Evolutionary conservation across 2,329 filamentous ascomycete species (phyloP).

Genomic region (Aspergillus fructus): DNA sequence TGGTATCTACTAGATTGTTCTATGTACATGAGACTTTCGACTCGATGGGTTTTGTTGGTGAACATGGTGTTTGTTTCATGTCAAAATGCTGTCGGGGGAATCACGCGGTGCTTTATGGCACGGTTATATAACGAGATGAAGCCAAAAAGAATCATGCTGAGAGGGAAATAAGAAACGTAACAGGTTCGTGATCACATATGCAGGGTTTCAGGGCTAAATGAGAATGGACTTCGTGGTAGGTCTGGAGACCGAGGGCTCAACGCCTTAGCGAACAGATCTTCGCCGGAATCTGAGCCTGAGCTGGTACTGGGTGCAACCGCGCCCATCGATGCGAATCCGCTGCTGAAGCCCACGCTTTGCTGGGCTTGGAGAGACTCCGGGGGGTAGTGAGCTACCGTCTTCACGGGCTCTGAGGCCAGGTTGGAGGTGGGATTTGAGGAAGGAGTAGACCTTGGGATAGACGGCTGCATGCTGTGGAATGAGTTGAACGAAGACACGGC

Average conservation of each 20-base stretch:
- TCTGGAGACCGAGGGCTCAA: constrained; percentile 85
- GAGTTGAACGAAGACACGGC: constrained; percentile 63
- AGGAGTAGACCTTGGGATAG: constrained; percentile 15
- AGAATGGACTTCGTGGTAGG: constrained; percentile 80
- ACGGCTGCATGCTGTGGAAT: constrained; percentile 50
- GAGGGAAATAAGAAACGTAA: constrained; percentile 2
- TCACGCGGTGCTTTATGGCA: constrained; percentile 8
- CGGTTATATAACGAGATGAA: constrained; percentile 1
- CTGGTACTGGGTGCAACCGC: constrained; percentile 33
- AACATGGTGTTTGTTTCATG: constrained; percentile 6
- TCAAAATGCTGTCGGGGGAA: constrained; percentile 14
- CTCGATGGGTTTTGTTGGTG: constrained; percentile 12
- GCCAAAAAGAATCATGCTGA: not conserved
- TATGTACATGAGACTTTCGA: constrained; percentile 16
- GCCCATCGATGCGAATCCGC: constrained; percentile 31
- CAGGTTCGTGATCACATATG: constrained; percentile 15
- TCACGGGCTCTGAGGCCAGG: constrained; percentile 17
- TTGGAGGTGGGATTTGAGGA: constrained; percentile 12
- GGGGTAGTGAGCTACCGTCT: constrained; percentile 39
- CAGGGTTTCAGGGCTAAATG: constrained; percentile 46
- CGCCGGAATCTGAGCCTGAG: constrained; percentile 60
- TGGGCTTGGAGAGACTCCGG: constrained; percentile 39
- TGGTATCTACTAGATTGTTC: constrained; percentile 14
- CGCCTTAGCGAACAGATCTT: constrained; percentile 83
- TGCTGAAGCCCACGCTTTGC: constrained; percentile 28